Percentiles rank a stretch among this genome's conserved stretches.
Conservation (phyloP, 768 basidiomycete species). For the Gelatoporia subvermispora region DNA sequence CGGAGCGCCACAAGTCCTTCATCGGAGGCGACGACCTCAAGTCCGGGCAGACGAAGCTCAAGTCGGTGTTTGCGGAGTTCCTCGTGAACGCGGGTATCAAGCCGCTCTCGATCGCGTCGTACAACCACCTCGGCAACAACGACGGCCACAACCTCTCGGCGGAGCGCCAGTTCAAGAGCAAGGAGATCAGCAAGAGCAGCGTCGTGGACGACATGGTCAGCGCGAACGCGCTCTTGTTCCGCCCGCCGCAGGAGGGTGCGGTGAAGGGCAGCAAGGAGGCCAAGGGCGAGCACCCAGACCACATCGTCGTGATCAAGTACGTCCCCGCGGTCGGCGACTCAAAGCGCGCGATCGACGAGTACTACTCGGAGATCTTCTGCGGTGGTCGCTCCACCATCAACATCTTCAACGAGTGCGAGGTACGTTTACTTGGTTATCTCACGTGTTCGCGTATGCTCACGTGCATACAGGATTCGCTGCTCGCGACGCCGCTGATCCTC, state of each 20-base stretch:
- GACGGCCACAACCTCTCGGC: conserved; percentile 90
- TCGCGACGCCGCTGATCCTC: conserved; percentile 94
- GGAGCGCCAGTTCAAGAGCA: conserved; percentile 92
- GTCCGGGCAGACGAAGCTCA: conserved; percentile 96
- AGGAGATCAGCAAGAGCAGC: conserved; percentile 96
- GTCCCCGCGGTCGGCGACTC: conserved; percentile 95
- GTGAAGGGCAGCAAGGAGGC: conserved; percentile 43
- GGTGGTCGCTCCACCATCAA: conserved; percentile 92
- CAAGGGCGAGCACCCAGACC: conserved; percentile 97
- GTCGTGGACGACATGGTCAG: conserved; percentile 99
- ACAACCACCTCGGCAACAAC: conserved; percentile 99
- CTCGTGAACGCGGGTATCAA: conserved; percentile 98
- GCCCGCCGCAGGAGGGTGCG: conserved; percentile 58
- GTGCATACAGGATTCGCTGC: conserved; percentile 70
- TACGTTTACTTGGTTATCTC: conserved; percentile 25
- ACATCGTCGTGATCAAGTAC: conserved; percentile 96
- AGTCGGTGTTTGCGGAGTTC: conserved; percentile 96
- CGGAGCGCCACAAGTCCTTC: conserved; percentile 84
- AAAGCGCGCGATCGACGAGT: conserved; percentile 99
- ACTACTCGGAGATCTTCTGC: conserved; percentile 97
- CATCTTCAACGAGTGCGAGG: conserved; percentile 98
- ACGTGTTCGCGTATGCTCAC: conserved; percentile 7
- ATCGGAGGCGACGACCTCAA: conserved; percentile 98
- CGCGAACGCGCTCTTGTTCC: conserved; percentile 85
- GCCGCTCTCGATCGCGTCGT: conserved; percentile 93